Evolutionary conservation across 345 rosid genomes (phyloP), one percentile per base, ranked within the genome.

Genomic region (Lumnitzera racemosa): DNA sequence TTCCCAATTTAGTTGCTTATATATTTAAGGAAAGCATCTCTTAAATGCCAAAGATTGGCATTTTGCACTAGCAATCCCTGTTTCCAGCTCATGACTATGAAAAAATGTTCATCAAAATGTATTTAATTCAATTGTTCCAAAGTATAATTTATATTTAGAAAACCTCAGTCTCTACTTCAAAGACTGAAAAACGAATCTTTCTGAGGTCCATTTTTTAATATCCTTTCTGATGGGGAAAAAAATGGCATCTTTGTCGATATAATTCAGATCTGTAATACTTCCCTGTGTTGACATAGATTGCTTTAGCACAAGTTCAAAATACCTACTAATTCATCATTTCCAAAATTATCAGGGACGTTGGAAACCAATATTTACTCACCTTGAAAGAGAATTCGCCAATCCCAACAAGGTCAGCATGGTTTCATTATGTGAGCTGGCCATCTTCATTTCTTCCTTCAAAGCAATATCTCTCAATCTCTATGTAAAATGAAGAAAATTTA

Each of bases 391-490:
- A 69, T 63, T 78, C 24, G 96, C 73, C 66, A 94, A 73, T 61
- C 96, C 97, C 86, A 94, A 67, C 55, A 90, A 74, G n/a, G 99
- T 86, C 4, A 87, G 90, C 43, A 78, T 82, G 36, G 72, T 56
- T 70, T 74, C 76, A 63, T 50, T 49, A 51, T 31, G 58, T 24
- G 83, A 79, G 65, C 71, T 50, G 47, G 59, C 58, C 52, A 94
- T 82, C 70, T 82, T 85, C 57, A 68, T 63, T 80, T 94, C 96
- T 67, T 94, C 97, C 58, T 81, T 84, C 66, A 86, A 78, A 78
- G 99, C 88, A 83, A 88, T 67, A 61, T 80, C 80, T 72, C 89
- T 73, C 77, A 89, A 75, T 56, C 63, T 85, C 98, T 92, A 73
- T 61, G 58, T 60, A 73, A 74, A 51, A 36, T 36, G 47, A 76